phyloP scores from a whole-genome alignment of 179 eudicot species.

The Actinidia chinensis region DNA sequence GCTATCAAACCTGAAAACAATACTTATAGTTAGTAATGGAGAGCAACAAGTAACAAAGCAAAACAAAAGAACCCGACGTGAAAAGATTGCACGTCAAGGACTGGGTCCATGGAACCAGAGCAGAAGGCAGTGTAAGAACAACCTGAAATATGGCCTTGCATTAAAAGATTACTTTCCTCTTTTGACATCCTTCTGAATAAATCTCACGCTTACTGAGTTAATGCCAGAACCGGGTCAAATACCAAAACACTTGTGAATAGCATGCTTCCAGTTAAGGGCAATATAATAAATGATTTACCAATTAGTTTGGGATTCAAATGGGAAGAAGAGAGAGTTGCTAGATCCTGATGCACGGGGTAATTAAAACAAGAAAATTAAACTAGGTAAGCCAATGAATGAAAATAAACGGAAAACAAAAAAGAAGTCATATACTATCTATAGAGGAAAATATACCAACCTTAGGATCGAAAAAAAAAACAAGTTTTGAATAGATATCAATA shows the following conservation, averaged over 20 bases:
- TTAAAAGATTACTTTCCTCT: slow-evolving; percentile 70
- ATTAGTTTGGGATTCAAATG: slow-evolving; percentile 41
- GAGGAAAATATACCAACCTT: slow-evolving; percentile 43
- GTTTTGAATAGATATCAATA: slow-evolving; percentile 80
- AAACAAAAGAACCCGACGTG: slow-evolving; percentile 53
- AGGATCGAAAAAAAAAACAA: slow-evolving; percentile 68
- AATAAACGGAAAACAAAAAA: not conserved
- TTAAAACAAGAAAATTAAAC: slow-evolving; percentile 36
- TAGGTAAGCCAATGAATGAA: not conserved
- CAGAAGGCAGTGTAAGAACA: slow-evolving; percentile 84
- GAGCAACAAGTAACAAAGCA: slow-evolving; percentile 7
- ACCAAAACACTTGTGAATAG: not conserved
- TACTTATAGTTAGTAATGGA: not conserved
- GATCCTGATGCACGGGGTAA: slow-evolving; percentile 84
- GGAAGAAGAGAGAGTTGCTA: slow-evolving; percentile 61
- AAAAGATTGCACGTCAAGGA: slow-evolving; percentile 77
- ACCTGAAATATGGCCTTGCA: slow-evolving; percentile 91
- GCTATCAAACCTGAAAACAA: slow-evolving; percentile 61
- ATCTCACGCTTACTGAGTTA: slow-evolving; percentile 73
- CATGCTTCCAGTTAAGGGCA: not conserved
- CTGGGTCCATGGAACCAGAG: slow-evolving; percentile 71
- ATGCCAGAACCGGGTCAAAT: slow-evolving; percentile 56
- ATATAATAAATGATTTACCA: not conserved
- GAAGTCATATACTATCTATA: not conserved
- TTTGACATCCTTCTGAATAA: slow-evolving; percentile 81